Conservation (phyloP, 257 asterid genomes). For the Solanum ossicruentum region DNA sequence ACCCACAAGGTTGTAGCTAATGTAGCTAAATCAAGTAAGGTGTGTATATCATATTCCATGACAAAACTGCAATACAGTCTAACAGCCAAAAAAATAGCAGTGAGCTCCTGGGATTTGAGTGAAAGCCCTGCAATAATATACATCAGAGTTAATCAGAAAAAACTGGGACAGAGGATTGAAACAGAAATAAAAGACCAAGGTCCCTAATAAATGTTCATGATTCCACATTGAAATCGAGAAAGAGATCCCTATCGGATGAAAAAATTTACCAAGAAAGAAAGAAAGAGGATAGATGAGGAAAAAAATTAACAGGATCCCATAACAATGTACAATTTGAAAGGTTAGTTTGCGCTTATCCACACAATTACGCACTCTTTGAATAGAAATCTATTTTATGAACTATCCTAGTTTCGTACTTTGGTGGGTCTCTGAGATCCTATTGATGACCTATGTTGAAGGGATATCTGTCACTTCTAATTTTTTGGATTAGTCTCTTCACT, state of each 20-base stretch:
- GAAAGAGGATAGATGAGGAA: neutral
- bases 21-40: constrained; percentile 64
- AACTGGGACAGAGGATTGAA: neutral
- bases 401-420: neutral
- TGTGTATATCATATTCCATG: constrained; percentile 77
- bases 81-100: constrained; percentile 61
- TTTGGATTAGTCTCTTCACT: neutral
- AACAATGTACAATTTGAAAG: neutral
- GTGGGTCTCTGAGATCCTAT: neutral
- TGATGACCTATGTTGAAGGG: neutral
- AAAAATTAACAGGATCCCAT: neutral
- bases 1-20: constrained; percentile 69
- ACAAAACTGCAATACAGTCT: constrained; percentile 76
- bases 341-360: neutral
- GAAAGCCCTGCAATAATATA: constrained; percentile 49
- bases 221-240: neutral
- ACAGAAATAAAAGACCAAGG: neutral
- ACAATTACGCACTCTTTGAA: neutral
- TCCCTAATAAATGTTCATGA: neutral
- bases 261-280: neutral
- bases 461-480: neutral
- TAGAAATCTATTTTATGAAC: neutral
- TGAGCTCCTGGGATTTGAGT: constrained; percentile 67
- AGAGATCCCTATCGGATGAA: neutral
- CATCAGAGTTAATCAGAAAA: neutral